These are phyloP conservation scores for Hippophae gyantsensis DNA, from an alignment of 306 rosid species.

Conservation along the genomic window DNA sequence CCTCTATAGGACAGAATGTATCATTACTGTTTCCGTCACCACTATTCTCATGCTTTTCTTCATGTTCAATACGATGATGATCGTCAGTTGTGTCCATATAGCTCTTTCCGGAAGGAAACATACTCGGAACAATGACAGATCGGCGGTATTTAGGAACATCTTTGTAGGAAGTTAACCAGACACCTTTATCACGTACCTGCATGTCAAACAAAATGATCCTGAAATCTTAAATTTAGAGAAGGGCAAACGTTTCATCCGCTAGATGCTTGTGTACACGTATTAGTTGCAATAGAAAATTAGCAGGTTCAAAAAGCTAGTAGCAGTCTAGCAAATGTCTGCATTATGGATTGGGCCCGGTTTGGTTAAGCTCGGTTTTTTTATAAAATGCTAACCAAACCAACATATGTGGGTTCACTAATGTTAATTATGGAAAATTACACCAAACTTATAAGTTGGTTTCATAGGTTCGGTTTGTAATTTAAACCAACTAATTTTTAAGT, in stretches of 20 bases:
- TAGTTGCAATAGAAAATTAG: not conserved
- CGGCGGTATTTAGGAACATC: constrained; percentile 57
- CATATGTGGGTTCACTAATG: too few species aligned
- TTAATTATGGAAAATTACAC: too few species aligned
- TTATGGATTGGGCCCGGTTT: too few species aligned
- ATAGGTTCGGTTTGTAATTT: too few species aligned
- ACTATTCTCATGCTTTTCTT: constrained; percentile 27
- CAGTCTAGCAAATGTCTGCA: too few species aligned
- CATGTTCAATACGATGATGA: constrained; percentile 25
- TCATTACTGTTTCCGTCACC: constrained; percentile 36
- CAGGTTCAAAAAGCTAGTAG: too few species aligned
- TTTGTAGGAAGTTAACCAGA: constrained; percentile 59
- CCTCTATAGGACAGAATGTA: constrained; percentile 25
- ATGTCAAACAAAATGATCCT: constrained; percentile 17
- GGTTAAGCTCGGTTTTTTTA: too few species aligned
- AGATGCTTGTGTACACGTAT: not conserved
- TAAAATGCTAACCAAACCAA: too few species aligned
- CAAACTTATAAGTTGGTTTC: too few species aligned
- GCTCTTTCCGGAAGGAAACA: constrained; percentile 85
- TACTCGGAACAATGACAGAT: constrained; percentile 47
- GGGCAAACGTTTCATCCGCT: not conserved
- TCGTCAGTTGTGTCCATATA: constrained; percentile 21
- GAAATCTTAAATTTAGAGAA: not conserved
- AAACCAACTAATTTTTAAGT: too few species aligned
- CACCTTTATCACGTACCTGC: constrained; percentile 78